Conservation (phyloP, 1,284 basidiomycete species). For the Binderoboletus segoi region DNA sequence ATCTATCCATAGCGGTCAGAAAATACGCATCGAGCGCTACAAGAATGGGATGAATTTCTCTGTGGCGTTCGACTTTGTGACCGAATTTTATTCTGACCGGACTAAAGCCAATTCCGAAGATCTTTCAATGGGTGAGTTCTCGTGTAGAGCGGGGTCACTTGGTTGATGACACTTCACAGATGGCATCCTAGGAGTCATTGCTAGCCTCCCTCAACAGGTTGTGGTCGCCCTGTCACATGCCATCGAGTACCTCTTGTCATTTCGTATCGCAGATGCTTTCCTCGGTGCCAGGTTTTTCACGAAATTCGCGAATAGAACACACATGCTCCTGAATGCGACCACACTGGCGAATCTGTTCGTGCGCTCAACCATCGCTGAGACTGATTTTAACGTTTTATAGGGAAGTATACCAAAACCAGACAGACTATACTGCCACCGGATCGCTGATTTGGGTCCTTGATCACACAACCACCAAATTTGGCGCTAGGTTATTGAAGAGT, state of each 20-base stretch:
- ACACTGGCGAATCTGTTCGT: constrained; percentile 81
- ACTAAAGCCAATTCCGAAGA: constrained; percentile 47
- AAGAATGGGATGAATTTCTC: constrained; percentile 60
- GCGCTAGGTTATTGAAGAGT: constrained; percentile 76
- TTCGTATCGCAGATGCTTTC: constrained; percentile 77
- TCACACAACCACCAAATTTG: constrained; percentile 87
- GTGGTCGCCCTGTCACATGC: constrained; percentile 78
- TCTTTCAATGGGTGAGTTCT: constrained; percentile 48
- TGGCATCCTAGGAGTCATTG: constrained; percentile 61
- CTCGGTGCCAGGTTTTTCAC: constrained; percentile 76
- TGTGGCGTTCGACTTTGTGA: constrained; percentile 74
- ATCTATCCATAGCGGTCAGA: constrained; percentile 48
- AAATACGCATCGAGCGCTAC: constrained; percentile 66
- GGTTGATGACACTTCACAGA: constrained; percentile 36
- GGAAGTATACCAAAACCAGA: constrained; percentile 91
- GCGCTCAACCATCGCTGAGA: not conserved
- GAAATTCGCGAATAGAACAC: constrained; percentile 75
- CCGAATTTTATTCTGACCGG: constrained; percentile 71
- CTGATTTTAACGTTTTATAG: constrained; percentile 35
- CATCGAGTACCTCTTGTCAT: constrained; percentile 76
- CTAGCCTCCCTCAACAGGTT: constrained; percentile 74
- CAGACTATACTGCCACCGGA: constrained; percentile 74
- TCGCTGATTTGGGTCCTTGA: constrained; percentile 88
- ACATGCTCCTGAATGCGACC: constrained; percentile 90
- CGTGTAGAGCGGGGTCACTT: not conserved